phyloP scores from a whole-genome alignment of 345 rosid genomes.

The Murraya paniculata region DNA sequence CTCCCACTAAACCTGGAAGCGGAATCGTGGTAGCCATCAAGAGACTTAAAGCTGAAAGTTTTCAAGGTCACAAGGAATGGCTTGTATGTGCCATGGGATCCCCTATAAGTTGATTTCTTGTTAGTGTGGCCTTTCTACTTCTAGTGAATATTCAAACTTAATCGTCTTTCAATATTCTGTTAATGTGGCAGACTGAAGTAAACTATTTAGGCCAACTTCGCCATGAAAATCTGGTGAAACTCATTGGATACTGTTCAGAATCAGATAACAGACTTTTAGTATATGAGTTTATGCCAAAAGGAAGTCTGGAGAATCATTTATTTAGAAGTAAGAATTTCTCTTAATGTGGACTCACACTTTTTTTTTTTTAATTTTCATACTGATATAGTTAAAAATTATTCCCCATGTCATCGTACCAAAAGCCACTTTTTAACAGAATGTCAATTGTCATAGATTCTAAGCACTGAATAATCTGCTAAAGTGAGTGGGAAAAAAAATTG shows the following conservation, averaged over 20 bases:
- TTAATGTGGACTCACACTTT: background rate
- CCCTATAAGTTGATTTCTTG: background rate
- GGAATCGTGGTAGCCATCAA: constrained; percentile 62
- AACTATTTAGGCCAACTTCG: constrained; percentile 73
- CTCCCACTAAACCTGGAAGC: constrained; percentile 56
- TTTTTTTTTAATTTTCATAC: background rate
- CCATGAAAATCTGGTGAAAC: constrained; percentile 79
- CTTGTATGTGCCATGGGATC: constrained; percentile 42
- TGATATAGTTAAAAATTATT: background rate
- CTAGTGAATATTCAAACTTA: background rate
- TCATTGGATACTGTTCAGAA: constrained; percentile 77
- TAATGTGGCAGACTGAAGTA: constrained; percentile 63
- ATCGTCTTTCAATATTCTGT: background rate
- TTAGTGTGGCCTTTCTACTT: background rate
- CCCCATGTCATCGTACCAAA: background rate
- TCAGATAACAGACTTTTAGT: constrained; percentile 68
- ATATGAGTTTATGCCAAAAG: constrained; percentile 82
- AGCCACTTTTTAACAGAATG: background rate
- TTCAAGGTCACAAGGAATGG: constrained; percentile 80
- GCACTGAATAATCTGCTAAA: background rate
- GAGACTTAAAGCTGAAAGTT: constrained; percentile 61
- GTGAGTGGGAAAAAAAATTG: background rate
- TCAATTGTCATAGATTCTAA: background rate
- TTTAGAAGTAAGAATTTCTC: constrained; percentile 61
- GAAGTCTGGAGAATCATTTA: constrained; percentile 89